Percentiles rank a stretch among this genome's conserved stretches.
phyloP scores from a whole-genome alignment of 495 filamentous ascomycete genomes.

The Penicillium dipodomyicola region DNA sequence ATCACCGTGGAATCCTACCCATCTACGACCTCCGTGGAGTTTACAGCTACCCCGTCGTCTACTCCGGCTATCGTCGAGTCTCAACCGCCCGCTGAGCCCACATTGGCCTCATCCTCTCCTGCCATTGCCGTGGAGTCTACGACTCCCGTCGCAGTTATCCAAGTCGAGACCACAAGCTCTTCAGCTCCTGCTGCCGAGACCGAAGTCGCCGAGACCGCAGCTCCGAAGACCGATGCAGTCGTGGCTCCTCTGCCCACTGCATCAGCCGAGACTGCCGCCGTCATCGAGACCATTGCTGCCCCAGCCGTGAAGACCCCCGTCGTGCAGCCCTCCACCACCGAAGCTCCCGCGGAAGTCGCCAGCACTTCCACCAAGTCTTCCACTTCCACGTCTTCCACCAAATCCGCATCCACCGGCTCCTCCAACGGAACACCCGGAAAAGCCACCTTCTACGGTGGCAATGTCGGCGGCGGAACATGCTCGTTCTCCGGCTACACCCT shows the following conservation, averaged over 20 bases:
- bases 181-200: conserved; percentile 8
- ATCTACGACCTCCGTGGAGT: conserved; percentile 5
- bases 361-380: conserved; percentile 19
- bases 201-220: conserved; percentile 6
- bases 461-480: conserved; percentile 56
- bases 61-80: not conserved
- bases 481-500: conserved; percentile 58
- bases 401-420: not conserved
- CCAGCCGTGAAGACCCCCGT: conserved; percentile 1
- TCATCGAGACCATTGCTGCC: conserved; percentile 10
- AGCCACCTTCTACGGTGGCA: conserved; percentile 57
- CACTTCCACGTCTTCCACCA: conserved; percentile 14
- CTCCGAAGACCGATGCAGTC: conserved; percentile 12
- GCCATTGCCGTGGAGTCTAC: not conserved
- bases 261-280: conserved; percentile 9
- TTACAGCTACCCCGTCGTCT: conserved; percentile 9
- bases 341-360: conserved; percentile 6
- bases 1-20: not conserved
- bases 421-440: conserved; percentile 27
- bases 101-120: conserved; percentile 2
- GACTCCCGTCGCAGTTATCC: not conserved
- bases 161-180: conserved; percentile 2
- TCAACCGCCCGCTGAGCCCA: conserved; percentile 5
- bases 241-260: conserved; percentile 4
- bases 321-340: conserved; percentile 12